Evolutionary conservation across 1,139 yeast species (phyloP).

Genomic region (Pichia sp.): DNA sequence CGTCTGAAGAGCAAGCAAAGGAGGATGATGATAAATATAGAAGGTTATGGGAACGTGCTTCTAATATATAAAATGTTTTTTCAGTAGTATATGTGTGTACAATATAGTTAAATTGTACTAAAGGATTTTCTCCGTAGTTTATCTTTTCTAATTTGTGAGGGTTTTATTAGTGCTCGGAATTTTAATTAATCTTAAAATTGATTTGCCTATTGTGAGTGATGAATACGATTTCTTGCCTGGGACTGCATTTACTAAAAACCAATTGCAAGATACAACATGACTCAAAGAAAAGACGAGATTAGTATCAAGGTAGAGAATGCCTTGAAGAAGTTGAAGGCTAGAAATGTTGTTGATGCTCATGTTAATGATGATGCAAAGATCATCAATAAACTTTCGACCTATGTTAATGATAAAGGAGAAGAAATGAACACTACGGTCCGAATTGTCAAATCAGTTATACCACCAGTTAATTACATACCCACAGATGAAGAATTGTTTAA

Average conservation of each 20-base stretch:
- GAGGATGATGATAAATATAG: constrained; percentile 13
- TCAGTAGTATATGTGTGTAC: neutral
- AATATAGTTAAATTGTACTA: neutral
- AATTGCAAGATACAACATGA: neutral
- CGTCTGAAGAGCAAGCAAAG: constrained; percentile 13
- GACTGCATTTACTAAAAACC: neutral
- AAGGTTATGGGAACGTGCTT: constrained; percentile 11
- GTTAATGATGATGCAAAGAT: neutral
- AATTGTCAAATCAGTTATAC: constrained; percentile 53
- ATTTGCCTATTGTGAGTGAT: too few species aligned
- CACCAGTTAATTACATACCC: constrained; percentile 66
- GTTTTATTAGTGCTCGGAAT: neutral
- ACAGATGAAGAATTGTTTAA: constrained; percentile 61
- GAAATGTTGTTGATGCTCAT: constrained; percentile 21
- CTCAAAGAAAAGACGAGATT: constrained; percentile 20
- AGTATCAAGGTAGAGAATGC: constrained; percentile 57
- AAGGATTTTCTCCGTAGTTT: neutral
- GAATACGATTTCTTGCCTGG: neutral
- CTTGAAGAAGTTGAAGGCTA: constrained; percentile 56
- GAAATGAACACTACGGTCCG: constrained; percentile 59
- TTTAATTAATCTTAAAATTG: neutral
- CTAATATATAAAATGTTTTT: neutral
- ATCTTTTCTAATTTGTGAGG: neutral
- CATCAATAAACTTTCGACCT: constrained; percentile 18
- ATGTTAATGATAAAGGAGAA: constrained; percentile 62